These are phyloP conservation scores for Clonostachys sp. DNA, from an alignment of 2,329 filamentous ascomycete genomes.

Conservation along the genomic window DNA sequence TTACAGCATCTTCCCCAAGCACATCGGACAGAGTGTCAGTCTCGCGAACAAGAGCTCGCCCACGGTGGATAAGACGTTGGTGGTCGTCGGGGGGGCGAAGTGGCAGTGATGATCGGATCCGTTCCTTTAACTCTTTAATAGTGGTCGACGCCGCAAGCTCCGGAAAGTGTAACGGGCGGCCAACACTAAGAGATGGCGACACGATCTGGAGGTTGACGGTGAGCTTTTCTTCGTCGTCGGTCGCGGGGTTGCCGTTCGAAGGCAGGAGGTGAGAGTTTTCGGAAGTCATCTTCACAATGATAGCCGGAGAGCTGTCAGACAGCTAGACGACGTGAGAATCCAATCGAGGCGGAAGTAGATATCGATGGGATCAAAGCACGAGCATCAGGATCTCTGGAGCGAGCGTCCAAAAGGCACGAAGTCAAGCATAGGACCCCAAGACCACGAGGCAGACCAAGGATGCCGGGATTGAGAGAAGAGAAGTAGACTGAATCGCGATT, in stretches of 20 bases:
- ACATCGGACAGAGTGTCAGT: slow-evolving; percentile 51
- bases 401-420: not conserved
- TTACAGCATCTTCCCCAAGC: slow-evolving; percentile 50
- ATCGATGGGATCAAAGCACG: not conserved
- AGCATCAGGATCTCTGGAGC: not conserved
- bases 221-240: slow-evolving; percentile 21
- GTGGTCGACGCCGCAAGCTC: slow-evolving; percentile 44
- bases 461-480: not conserved
- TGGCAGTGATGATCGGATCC: slow-evolving; percentile 46
- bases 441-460: not conserved
- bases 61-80: slow-evolving; percentile 57
- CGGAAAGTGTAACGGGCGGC: slow-evolving; percentile 43
- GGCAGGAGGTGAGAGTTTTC: not conserved
- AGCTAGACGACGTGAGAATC: too few species aligned
- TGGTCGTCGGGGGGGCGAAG: slow-evolving; percentile 46
- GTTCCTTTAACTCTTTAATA: slow-evolving; percentile 52
- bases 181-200: slow-evolving; percentile 52
- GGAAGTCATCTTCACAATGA: slow-evolving; percentile 1
- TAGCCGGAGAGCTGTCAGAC: not conserved
- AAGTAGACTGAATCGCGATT: not conserved
- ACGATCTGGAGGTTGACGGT: slow-evolving; percentile 53
- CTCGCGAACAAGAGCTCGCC: slow-evolving; percentile 49
- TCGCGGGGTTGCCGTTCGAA: slow-evolving; percentile 9
- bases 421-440: slow-evolving; percentile 1
- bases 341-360: not conserved